Conservation (phyloP, 83 land plant genomes). For the Thuja plicata region DNA sequence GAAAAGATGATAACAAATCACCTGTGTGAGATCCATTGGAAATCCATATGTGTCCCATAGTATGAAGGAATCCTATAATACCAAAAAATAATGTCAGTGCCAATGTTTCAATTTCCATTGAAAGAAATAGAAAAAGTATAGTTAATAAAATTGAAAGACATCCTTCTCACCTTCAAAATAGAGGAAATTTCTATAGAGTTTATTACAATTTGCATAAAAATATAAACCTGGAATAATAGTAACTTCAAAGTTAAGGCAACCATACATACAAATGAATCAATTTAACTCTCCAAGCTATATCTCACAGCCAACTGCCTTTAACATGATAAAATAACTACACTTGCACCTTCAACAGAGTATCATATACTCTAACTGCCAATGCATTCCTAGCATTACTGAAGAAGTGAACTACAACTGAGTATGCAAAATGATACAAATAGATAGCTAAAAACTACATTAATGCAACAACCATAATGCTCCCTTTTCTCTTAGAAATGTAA, state of each 20-base stretch:
- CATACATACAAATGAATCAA: neutral
- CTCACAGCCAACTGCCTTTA: too few relatives aligned
- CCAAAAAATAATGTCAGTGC: conserved; percentile 10
- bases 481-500: neutral
- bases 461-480: neutral
- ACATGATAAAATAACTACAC: too few relatives aligned
- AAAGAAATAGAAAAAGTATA: neutral
- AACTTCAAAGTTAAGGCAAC: neutral
- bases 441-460: neutral
- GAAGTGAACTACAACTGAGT: too few relatives aligned
- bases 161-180: neutral
- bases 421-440: neutral
- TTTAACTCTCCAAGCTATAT: neutral
- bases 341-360: too few relatives aligned
- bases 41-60: conserved; percentile 96
- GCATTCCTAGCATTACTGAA: too few relatives aligned
- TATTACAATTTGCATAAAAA: neutral
- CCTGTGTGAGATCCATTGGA: conserved; percentile 95
- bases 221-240: neutral
- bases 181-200: neutral
- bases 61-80: conserved; percentile 91
- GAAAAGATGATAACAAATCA: conserved; percentile 21
- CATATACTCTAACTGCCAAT: too few relatives aligned
- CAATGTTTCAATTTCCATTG: neutral
- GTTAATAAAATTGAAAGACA: neutral